A percentile compares a stretch with the other conserved stretches of the same genome.
These are phyloP conservation scores for Arabis alpina DNA, from an alignment of 345 rosid genomes.

Conservation along the genomic window DNA sequence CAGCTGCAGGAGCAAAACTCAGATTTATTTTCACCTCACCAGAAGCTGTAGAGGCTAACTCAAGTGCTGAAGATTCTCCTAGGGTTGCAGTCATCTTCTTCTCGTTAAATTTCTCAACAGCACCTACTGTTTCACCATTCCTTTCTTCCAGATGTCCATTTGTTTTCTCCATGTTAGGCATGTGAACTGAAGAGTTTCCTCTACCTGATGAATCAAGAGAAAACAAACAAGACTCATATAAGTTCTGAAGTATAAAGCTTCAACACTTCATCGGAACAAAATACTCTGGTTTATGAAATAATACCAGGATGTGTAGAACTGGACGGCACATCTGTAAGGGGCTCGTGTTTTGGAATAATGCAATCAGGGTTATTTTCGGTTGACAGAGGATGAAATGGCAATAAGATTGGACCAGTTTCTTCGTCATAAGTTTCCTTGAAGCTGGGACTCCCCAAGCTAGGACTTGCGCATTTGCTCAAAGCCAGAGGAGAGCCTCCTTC, in stretches of 20 bases:
- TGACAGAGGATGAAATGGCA: slow-evolving; percentile 28
- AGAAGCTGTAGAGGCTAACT: slow-evolving; percentile 70
- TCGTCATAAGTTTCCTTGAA: slow-evolving; percentile 39
- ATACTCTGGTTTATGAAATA: neutral
- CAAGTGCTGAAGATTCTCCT: slow-evolving; percentile 46
- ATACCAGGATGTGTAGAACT: slow-evolving; percentile 32
- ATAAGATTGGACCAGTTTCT: slow-evolving; percentile 18
- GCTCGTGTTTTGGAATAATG: slow-evolving; percentile 29
- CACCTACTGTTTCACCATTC: slow-evolving; percentile 22
- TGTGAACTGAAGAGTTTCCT: slow-evolving; percentile 39
- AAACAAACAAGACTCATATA: slow-evolving; percentile 22
- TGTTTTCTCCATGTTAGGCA: slow-evolving; percentile 34
- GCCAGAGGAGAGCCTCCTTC: slow-evolving; percentile 52
- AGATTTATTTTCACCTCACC: slow-evolving; percentile 91
- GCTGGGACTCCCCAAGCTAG: slow-evolving; percentile 37
- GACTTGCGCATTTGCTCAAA: slow-evolving; percentile 34
- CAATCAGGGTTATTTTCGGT: slow-evolving; percentile 12
- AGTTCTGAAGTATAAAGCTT: slow-evolving; percentile 9
- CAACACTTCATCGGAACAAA: slow-evolving; percentile 19
- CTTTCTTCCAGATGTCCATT: slow-evolving; percentile 40
- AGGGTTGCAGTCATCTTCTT: slow-evolving; percentile 28
- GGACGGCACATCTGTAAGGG: slow-evolving; percentile 27
- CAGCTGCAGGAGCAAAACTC: slow-evolving; percentile 63
- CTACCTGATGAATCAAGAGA: slow-evolving; percentile 32
- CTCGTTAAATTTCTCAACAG: slow-evolving; percentile 19